Base-by-base conservation (phyloP, 1,284 basidiomycete genomes). In the Boletus hoseneyae region DNA sequence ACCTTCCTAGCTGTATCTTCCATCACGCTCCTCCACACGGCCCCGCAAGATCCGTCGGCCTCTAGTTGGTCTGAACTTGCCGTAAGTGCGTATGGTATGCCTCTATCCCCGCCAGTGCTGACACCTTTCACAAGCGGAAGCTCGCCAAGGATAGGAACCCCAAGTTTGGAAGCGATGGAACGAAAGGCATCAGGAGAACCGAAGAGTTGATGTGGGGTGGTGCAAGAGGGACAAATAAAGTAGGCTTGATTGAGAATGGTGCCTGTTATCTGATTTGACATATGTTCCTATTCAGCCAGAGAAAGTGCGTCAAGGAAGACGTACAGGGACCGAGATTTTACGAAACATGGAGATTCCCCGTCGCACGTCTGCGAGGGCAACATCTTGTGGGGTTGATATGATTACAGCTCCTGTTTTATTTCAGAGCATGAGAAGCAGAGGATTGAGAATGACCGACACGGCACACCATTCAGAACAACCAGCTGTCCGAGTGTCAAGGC, bases 371-470 rank as follows among this genome's bases (percentile, higher is more conserved):
- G 90, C 78, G 6, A 99, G 77, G 2, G 96, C 91, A 12, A 99
- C 90, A 60, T 97, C 89, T 67, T 99, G 97, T 0, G 96, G 96
- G 4, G 97, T 99, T 3, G 93, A 95, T 1, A 98, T 89, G 48
- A 97, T 91, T 3, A 97, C 83, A 0, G 90, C 83, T 19, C 92
- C 93, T 55, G 21, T 47, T 37, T 43, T 4, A 40, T 49, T 27
- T 9, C n/a, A n/a, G 35, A 12, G n/a, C 23, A 29, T 43, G 19
- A 44, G 3, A 10, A 27, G 27, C 4, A 27, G 10, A 27, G 27
- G 10, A 10, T 27, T 19, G n/a, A 10, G 1, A 12, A 33, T 10
- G 32, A 36, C 19, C 10, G 32, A 30, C 7, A 15, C 21, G 23
- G 58, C 76, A 29, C 47, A 93, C 93, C 93, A 61, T 96, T 84